Conservation (phyloP, 495 filamentous ascomycete species). For the Pseudevernia furfuracea region DNA sequence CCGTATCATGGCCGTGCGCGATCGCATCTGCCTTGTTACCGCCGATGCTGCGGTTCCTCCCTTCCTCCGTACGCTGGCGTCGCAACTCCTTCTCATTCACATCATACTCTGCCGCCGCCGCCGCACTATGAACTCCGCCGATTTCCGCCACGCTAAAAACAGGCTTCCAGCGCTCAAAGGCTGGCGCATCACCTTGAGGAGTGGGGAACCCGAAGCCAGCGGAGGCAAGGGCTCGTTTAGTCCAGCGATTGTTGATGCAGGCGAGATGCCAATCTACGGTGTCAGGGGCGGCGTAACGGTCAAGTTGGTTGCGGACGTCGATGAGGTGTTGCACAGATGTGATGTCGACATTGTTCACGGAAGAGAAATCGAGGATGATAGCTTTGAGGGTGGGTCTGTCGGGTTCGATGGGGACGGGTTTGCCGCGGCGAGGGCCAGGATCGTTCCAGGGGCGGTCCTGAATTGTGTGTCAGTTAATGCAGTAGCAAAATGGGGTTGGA, state of each 20-base stretch:
- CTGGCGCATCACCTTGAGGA: conserved; percentile 42
- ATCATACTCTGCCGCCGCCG: conserved; percentile 49
- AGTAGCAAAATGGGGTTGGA: neutral
- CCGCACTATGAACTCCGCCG: conserved; percentile 61
- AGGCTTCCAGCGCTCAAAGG: conserved; percentile 75
- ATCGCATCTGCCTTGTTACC: conserved; percentile 30
- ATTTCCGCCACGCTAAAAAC: conserved; percentile 93
- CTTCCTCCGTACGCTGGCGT: conserved; percentile 31
- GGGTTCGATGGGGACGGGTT: conserved; percentile 41
- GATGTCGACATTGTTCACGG: conserved; percentile 93
- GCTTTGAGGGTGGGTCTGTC: conserved; percentile 73
- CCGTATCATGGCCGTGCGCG: conserved; percentile 28
- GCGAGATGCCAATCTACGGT: conserved; percentile 94
- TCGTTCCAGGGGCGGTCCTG: conserved; percentile 93
- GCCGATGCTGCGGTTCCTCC: conserved; percentile 27
- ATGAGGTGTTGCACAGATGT: conserved; percentile 93
- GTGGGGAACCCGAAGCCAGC: conserved; percentile 90
- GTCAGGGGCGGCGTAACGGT: conserved; percentile 75
- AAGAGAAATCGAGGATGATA: conserved; percentile 89
- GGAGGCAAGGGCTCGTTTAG: conserved; percentile 85
- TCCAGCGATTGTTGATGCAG: conserved; percentile 93
- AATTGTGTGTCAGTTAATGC: conserved; percentile 11
- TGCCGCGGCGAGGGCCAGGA: conserved; percentile 63
- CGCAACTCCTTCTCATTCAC: conserved; percentile 52
- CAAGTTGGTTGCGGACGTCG: conserved; percentile 95